Evolutionary conservation across 768 basidiomycete genomes (phyloP).

Genomic region (Auricularia heimuer): DNA sequence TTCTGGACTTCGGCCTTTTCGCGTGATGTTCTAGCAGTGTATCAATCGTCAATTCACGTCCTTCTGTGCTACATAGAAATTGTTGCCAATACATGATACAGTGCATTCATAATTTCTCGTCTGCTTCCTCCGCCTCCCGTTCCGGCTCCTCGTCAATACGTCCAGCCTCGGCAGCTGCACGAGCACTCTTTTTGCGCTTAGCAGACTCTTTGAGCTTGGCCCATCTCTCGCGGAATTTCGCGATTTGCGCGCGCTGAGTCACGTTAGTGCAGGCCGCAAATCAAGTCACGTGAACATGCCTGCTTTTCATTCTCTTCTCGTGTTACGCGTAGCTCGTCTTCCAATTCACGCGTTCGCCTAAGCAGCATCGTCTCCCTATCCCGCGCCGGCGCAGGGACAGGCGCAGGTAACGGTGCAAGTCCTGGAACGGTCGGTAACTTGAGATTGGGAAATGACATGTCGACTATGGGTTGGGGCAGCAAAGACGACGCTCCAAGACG

Average conservation of each 20-base stretch:
- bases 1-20: constrained; percentile 65
- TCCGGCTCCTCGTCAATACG: constrained; percentile 61
- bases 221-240: constrained; percentile 78
- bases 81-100: background rate
- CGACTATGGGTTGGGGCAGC: constrained; percentile 44
- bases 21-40: constrained; percentile 26
- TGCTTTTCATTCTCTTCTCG: constrained; percentile 75
- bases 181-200: constrained; percentile 74
- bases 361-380: constrained; percentile 43
- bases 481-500: constrained; percentile 6
- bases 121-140: constrained; percentile 29
- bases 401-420: constrained; percentile 31
- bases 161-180: constrained; percentile 40
- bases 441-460: constrained; percentile 1
- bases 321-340: constrained; percentile 60
- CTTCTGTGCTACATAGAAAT: too few species aligned
- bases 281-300: constrained; percentile 30
- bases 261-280: background rate
- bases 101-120: background rate
- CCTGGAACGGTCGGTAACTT: background rate
- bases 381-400: constrained; percentile 41
- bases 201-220: constrained; percentile 84
- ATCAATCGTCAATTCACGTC: background rate
- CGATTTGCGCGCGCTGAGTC: constrained; percentile 68
- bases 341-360: constrained; percentile 57